A percentile compares a stretch with the other conserved stretches of the same genome.
Conservation (phyloP, 2,329 filamentous ascomycete genomes). For the Apiospora aurea region DNA sequence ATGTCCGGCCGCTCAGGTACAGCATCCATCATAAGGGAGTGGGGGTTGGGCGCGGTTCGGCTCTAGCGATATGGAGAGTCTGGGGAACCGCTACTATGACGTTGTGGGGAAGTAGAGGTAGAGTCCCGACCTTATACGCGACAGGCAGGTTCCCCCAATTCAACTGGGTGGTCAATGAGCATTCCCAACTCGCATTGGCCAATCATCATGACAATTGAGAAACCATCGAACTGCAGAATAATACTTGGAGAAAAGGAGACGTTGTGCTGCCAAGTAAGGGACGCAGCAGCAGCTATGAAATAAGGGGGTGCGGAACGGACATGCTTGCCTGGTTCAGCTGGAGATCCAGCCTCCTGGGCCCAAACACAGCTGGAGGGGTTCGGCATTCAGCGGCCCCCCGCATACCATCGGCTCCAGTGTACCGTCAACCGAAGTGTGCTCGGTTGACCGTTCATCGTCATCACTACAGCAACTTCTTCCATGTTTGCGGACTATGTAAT, state of each 20-base stretch:
- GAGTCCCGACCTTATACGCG: neutral
- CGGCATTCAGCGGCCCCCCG: constrained; percentile 15
- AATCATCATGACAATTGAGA: neutral
- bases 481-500: neutral
- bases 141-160: neutral
- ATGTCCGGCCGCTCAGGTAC: too few species aligned
- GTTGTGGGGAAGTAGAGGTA: neutral
- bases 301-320: neutral
- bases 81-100: constrained; percentile 19
- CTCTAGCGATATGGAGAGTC: constrained; percentile 5
- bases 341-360: neutral
- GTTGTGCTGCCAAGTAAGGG: neutral
- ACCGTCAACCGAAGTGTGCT: neutral
- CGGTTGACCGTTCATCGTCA: neutral
- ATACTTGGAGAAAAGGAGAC: neutral
- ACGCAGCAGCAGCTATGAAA: neutral
- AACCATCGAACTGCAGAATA: neutral
- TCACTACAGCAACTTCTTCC: neutral
- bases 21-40: too few species aligned
- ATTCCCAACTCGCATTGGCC: neutral
- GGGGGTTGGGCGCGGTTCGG: neutral
- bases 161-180: neutral
- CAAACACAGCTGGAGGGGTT: neutral
- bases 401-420: constrained; percentile 10
- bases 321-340: constrained; percentile 15